These are phyloP conservation scores for Leishmania tarentolae DNA, from an alignment of 208 protist genomes.

Conservation along the genomic window DNA sequence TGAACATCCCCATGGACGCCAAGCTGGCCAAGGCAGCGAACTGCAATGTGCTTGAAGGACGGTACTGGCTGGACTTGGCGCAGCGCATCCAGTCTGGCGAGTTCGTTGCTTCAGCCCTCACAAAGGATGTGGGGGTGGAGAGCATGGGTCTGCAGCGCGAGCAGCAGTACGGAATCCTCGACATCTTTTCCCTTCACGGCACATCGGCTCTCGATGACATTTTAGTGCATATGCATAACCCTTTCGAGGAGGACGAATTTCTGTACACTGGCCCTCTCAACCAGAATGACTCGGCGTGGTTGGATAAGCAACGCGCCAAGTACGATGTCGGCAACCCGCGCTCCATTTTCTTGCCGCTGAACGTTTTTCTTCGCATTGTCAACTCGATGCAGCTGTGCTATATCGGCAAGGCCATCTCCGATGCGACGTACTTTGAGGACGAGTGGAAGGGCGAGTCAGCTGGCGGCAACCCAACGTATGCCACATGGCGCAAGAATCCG, in stretches of 20 bases:
- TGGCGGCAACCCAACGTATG: slow-evolving; percentile 74
- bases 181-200: slow-evolving; percentile 76
- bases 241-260: slow-evolving; percentile 82
- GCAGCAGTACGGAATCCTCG: slow-evolving; percentile 82
- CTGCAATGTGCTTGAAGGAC: slow-evolving; percentile 42
- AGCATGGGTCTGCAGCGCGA: slow-evolving; percentile 67
- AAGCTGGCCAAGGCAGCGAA: slow-evolving; percentile 70
- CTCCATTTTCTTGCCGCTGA: slow-evolving; percentile 67
- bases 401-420: slow-evolving; percentile 43
- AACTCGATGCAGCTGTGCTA: slow-evolving; percentile 70
- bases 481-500: slow-evolving; percentile 80
- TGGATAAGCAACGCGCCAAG: slow-evolving; percentile 37
- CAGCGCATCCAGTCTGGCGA: slow-evolving; percentile 61
- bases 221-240: slow-evolving; percentile 70
- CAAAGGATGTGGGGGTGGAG: slow-evolving; percentile 57
- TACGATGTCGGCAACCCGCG: slow-evolving; percentile 50
- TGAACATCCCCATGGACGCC: slow-evolving; percentile 68
- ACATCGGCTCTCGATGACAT: slow-evolving; percentile 65
- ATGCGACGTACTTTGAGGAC: slow-evolving; percentile 56
- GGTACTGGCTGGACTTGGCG: slow-evolving; percentile 69
- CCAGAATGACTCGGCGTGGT: slow-evolving; percentile 54
- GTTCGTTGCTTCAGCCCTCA: slow-evolving; percentile 61
- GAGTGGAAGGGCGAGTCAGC: slow-evolving; percentile 59
- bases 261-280: slow-evolving; percentile 67
- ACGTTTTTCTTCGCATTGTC: slow-evolving; percentile 56